Conservation (phyloP, 2,329 filamentous ascomycete genomes). For the Sclerotinia trifoliorum region DNA sequence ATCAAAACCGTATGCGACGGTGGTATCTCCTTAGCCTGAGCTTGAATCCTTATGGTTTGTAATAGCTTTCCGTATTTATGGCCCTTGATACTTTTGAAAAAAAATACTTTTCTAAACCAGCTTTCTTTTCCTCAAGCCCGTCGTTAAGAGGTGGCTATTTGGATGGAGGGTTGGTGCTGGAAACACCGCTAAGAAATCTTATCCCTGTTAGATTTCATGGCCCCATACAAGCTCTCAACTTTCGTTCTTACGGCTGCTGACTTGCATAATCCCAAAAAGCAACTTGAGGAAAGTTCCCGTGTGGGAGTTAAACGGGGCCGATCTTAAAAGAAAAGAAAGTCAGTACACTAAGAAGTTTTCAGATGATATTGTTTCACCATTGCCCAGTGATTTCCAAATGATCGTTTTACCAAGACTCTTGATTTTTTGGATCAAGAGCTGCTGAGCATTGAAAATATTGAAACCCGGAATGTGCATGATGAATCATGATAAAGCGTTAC, state of each 20-base stretch:
- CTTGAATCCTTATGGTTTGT: neutral
- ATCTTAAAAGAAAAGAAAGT: neutral
- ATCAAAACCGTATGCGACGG: neutral
- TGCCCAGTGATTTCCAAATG: neutral
- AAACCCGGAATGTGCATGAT: neutral
- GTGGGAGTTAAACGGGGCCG: neutral
- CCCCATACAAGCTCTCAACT: neutral
- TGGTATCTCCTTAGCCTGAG: neutral
- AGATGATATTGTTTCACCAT: neutral
- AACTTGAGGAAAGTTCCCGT: constrained; percentile 1
- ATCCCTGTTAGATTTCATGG: constrained; percentile 8
- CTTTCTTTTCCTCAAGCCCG: neutral
- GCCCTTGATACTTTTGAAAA: neutral
- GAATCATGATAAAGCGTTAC: neutral
- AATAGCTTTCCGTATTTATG: neutral
- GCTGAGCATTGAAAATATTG: neutral
- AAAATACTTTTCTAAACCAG: neutral
- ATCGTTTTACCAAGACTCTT: neutral
- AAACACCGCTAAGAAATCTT: neutral
- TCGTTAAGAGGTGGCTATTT: neutral
- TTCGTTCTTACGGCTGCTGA: constrained; percentile 13
- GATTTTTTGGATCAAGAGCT: neutral
- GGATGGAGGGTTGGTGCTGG: neutral
- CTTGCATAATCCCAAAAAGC: constrained; percentile 15
- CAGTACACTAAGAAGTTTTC: neutral